Base-by-base conservation (phyloP, 495 filamentous ascomycete species). In the Pseudoneurospora amorphoporcata region DNA sequence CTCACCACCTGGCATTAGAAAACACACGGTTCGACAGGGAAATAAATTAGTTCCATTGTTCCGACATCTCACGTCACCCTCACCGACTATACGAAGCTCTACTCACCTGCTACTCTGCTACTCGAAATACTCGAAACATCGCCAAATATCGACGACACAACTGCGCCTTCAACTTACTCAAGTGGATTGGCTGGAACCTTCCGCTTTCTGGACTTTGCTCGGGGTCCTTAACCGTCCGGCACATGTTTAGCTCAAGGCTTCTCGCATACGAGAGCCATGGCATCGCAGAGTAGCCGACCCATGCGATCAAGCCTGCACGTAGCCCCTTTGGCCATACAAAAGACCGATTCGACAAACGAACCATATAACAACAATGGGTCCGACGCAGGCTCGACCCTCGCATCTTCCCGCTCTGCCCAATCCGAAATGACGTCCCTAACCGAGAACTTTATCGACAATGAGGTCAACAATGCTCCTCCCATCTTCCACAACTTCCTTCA, bases 401-500 rank as follows among this genome's bases (percentile, higher is more conserved):
- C 86, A 17, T 76, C 83, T 47, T 81, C 83, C 69, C 79, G 77
- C 16, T 83, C 82, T 71, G 80, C 82, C 6, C 82, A 85, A 53
- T 84, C 85, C 39, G 86, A 91, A 73, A 87, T 93, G 75, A 94
- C 92, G 8, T 92, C 92, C 12, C 92, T 92, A 69, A 81, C 89
- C 71, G 53, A 65, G 2, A 16, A 35, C 3, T 5, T 17, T 8
- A 16, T 17, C 32, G 53, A 58, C 47, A 32, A 12, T 14, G 2
- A 58, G 9, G 58, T 40, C 39, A 68, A 69, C 16, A 38, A 68
- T 23, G 43, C 84, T 23, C 82, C 88, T 71, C 86, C 89, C 37
- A 85, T 94, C 72, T 98, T 98, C 79, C 93, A 97, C 84, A 95
- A 94, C 82, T 99, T 96, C 76, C 86, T 98, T 32, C 92, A 95